Conservation (phyloP, 1,284 basidiomycete genomes). For the Apiotrichum mycotoxinovorans region DNA sequence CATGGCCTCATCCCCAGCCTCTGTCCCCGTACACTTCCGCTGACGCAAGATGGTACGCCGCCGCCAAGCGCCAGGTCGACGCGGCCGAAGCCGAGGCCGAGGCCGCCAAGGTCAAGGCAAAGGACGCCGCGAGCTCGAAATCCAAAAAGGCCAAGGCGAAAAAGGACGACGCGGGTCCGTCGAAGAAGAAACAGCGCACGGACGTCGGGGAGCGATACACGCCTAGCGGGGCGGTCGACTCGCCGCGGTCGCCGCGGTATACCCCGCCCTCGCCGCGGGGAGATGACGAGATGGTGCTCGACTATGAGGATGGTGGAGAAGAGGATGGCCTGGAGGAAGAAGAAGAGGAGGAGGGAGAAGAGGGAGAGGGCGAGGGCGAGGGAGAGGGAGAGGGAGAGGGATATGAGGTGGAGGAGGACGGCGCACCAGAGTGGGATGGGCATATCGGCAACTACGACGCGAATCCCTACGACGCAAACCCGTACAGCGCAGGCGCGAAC, state of each 20-base stretch:
- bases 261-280: background rate
- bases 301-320: background rate
- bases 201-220: background rate
- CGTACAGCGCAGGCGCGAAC: background rate
- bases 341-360: background rate
- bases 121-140: background rate
- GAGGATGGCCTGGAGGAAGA: constrained; percentile 2
- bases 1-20: background rate
- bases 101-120: constrained; percentile 1
- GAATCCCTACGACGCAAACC: background rate
- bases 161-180: background rate
- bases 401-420: background rate
- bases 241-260: constrained; percentile 14
- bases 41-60: constrained; percentile 20
- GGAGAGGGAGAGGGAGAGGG: background rate
- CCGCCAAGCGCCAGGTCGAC: constrained; percentile 8
- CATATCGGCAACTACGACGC: background rate
- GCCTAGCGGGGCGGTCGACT: constrained; percentile 1
- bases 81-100: background rate
- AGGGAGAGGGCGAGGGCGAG: background rate
- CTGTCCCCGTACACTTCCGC: background rate
- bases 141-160: background rate
- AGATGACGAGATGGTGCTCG: too few species aligned
- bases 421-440: constrained; percentile 4
- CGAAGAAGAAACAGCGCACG: constrained; percentile 3